Evolutionary conservation across 2,329 filamentous ascomycete species (phyloP).

Genomic region (Diaporthe sp.): DNA sequence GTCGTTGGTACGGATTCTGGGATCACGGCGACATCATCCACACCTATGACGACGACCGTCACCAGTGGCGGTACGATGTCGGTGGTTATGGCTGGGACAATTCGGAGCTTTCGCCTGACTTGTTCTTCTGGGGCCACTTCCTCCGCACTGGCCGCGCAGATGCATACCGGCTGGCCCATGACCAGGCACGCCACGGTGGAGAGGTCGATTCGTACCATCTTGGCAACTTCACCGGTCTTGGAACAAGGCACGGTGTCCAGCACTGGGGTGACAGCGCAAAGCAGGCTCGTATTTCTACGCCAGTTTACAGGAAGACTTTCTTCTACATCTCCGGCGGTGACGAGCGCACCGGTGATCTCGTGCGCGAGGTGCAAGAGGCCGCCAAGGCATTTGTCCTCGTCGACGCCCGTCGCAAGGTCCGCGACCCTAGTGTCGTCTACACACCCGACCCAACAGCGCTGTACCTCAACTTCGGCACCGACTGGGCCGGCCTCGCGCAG

Average conservation of each 20-base stretch:
- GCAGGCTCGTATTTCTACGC: conserved; percentile 71
- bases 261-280: conserved; percentile 73
- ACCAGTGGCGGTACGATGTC: conserved; percentile 73
- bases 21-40: conserved; percentile 75
- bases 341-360: conserved; percentile 67
- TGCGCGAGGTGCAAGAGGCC: conserved; percentile 63
- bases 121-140: conserved; percentile 75
- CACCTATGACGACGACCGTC: conserved; percentile 69
- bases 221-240: conserved; percentile 69
- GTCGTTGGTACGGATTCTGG: conserved; percentile 73
- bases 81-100: conserved; percentile 77
- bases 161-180: conserved; percentile 70
- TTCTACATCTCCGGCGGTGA: conserved; percentile 70
- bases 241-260: conserved; percentile 73
- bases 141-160: conserved; percentile 69
- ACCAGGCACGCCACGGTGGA: conserved; percentile 68
- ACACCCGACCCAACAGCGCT: conserved; percentile 57
- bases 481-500: conserved; percentile 69
- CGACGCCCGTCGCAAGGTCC: conserved; percentile 71
- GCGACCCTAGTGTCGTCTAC: conserved; percentile 58
- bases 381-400: conserved; percentile 66
- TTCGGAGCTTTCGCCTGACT: conserved; percentile 71
- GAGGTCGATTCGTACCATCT: conserved; percentile 74
- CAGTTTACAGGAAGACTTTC: conserved; percentile 68
- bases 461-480: conserved; percentile 68